phyloP scores from a whole-genome alignment of 108 stramenopile genomes.

The Cyclotella cryptica region DNA sequence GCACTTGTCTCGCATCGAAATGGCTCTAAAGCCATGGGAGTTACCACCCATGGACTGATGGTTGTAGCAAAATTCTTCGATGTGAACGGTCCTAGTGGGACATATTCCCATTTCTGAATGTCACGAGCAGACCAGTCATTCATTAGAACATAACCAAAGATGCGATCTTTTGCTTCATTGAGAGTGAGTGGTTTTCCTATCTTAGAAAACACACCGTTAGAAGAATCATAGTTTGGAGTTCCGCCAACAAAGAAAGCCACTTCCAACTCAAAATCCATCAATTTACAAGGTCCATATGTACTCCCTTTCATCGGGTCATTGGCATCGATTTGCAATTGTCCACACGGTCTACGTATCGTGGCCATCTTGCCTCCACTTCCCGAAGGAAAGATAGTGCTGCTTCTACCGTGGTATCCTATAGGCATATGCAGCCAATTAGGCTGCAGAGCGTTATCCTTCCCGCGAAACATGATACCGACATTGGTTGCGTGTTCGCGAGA shows the following conservation, averaged over 20 bases:
- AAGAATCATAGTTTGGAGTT: conserved; percentile 43
- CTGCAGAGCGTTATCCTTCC: conserved; percentile 91
- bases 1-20: conserved; percentile 67
- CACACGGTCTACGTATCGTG: conserved; percentile 76
- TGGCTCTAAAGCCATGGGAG: conserved; percentile 81
- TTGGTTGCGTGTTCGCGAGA: conserved; percentile 95
- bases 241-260: conserved; percentile 93
- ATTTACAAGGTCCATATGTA: conserved; percentile 75
- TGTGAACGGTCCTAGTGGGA: conserved; percentile 95
- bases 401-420: conserved; percentile 92
- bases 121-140: conserved; percentile 96
- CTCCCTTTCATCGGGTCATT: conserved; percentile 77
- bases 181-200: conserved; percentile 70
- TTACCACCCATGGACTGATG: conserved; percentile 92
- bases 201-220: conserved; percentile 25
- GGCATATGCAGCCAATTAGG: conserved; percentile 95
- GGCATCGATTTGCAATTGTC: conserved; percentile 85
- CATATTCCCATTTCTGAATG: conserved; percentile 93
- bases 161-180: conserved; percentile 79
- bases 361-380: conserved; percentile 27
- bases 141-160: conserved; percentile 93
- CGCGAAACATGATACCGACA: conserved; percentile 93
- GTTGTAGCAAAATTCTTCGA: conserved; percentile 94
- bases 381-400: conserved; percentile 67
- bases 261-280: conserved; percentile 94